Evolutionary conservation across 179 eudicot species (phyloP), one percentile per base, ranked within the genome.

Genomic region (Spinacia oleracea): DNA sequence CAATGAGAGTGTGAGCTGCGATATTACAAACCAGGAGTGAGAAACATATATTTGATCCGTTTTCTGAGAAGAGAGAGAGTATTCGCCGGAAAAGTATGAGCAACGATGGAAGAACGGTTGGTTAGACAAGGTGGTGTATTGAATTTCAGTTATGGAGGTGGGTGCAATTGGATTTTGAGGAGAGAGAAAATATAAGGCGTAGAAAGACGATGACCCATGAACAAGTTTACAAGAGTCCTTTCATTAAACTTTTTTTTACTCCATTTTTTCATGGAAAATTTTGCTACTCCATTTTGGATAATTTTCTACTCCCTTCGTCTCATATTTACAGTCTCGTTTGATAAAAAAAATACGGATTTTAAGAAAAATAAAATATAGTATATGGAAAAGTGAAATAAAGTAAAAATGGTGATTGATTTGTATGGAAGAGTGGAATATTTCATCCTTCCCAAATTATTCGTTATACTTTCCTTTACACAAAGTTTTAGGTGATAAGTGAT

Each of bases 141-240:
- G 65, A 34, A n/a, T 27, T 58, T 20, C 21, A 29, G 73, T 70
- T 18, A 67, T 38, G 71, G 71, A 45, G 58, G 8, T 29, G 56
- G 23, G 11, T 15, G 4, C 0, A 16, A 50, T 50, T 50, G 14
- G 21, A 3, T 50, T 15, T 10, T 6, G 43, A 62, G 77, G 81
- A 79, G 78, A 74, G 82, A 79, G 56, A 51, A 66, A 64, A 65
- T 58, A 38, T 9, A 20, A 74, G 74, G 46, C 73, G 78, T 80
- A 55, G 45, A 66, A 79, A 53, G 48, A 79, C 66, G 71, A 65
- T 45, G 78, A 79, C 82, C 48, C 25, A 64, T 32, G 58, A 32
- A 50, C 20, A 73, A 25, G 67, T 79, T 48, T 15, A 31, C 55
- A 48, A n/a, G n/a, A n/a, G n/a, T n/a, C n/a, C n/a, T n/a, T n/a